Evolutionary conservation across 371 early-diverging fungal species (phyloP).

Genomic region (Syncephalastrum racemosum): DNA sequence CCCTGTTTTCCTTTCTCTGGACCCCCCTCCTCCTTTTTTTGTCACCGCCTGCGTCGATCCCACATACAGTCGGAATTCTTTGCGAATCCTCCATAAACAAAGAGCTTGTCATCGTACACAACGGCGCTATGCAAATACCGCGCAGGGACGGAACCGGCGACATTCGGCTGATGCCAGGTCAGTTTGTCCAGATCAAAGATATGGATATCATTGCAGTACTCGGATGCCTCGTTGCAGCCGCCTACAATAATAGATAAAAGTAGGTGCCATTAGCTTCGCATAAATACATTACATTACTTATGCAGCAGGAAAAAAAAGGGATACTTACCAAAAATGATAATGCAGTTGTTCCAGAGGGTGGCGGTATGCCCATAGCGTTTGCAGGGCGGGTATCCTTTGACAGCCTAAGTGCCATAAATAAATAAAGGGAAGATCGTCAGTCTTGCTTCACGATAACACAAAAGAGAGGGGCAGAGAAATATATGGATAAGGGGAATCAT

Average conservation of each 20-base stretch:
- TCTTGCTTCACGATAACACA: constrained; percentile 5
- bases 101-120: constrained; percentile 61
- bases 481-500: not conserved
- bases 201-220: constrained; percentile 66
- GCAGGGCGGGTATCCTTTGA: constrained; percentile 53
- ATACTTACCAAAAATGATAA: constrained; percentile 57
- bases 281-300: not conserved
- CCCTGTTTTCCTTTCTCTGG: constrained; percentile 1
- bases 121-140: constrained; percentile 65
- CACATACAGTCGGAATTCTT: constrained; percentile 59
- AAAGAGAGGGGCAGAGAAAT: constrained; percentile 8
- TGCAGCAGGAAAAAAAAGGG: constrained; percentile 1
- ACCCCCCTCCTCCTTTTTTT: constrained; percentile 1
- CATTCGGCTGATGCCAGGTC: constrained; percentile 63
- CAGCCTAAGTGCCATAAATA: constrained; percentile 25
- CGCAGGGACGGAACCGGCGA: constrained; percentile 44
- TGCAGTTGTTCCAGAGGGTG: constrained; percentile 54
- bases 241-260: constrained; percentile 30
- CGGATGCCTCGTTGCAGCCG: constrained; percentile 57
- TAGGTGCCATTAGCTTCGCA: too few species aligned
- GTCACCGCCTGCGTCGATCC: not conserved
- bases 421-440: constrained; percentile 11
- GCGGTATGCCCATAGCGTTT: constrained; percentile 66
- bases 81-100: constrained; percentile 69
- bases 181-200: constrained; percentile 57